Percentiles rank a stretch among this genome's conserved stretches.
phyloP scores from a whole-genome alignment of 2,329 filamentous ascomycete genomes.

The Lecanicillium sp. region DNA sequence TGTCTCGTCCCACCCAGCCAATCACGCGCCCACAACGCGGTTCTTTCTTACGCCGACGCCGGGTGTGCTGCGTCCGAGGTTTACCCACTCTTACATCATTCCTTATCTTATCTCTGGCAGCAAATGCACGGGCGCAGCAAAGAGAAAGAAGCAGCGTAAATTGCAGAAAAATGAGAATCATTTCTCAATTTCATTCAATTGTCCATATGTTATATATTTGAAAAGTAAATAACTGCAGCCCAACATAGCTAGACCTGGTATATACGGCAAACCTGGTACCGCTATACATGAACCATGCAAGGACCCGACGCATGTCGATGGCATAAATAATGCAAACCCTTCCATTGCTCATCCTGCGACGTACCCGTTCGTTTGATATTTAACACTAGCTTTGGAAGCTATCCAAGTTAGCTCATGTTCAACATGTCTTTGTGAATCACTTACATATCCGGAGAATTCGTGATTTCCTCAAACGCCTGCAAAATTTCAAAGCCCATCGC shows the following conservation, averaged over 20 bases:
- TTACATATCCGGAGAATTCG: slow-evolving; percentile 51
- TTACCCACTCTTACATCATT: slow-evolving; percentile 15
- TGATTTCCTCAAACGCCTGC: slow-evolving; percentile 78
- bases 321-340: no score
- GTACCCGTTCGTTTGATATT: no score
- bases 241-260: not conserved
- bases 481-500: slow-evolving; percentile 76
- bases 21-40: slow-evolving; percentile 13
- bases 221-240: not conserved
- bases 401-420: not conserved
- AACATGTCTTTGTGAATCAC: slow-evolving; percentile 14
- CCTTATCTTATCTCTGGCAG: no score
- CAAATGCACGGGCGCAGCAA: no score
- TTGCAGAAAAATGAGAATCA: not conserved
- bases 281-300: no score
- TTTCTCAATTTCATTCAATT: not conserved
- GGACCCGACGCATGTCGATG: no score
- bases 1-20: no score
- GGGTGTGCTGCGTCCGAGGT: slow-evolving; percentile 3
- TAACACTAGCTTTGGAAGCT: slow-evolving; percentile 15
- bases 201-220: not conserved
- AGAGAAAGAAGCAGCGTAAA: no score
- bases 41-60: slow-evolving; percentile 16
- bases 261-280: no score
- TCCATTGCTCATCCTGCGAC: no score